Evolutionary conservation across 164 flowering plant genomes (phyloP).

Genomic region (Vitis rotundifolia): DNA sequence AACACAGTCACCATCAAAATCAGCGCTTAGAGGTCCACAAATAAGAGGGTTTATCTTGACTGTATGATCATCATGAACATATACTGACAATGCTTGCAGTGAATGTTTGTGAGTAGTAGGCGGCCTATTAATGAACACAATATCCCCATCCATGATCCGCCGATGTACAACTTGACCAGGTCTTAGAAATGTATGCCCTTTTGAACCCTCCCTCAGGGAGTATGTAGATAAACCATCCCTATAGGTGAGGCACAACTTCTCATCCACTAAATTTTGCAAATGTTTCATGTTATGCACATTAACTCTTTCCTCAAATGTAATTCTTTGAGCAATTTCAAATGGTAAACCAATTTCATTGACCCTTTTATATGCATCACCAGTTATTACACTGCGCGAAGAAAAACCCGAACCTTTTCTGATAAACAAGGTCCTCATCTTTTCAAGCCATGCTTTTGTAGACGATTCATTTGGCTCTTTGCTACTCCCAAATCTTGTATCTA

Average conservation of each 20-base stretch:
- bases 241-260: constrained; percentile 68
- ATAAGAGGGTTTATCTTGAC: constrained; percentile 94
- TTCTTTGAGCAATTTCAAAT: constrained; percentile 75
- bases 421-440: constrained; percentile 84
- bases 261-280: constrained; percentile 76
- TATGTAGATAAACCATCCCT: constrained; percentile 68
- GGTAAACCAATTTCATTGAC: constrained; percentile 86
- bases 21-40: constrained; percentile 91
- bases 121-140: constrained; percentile 86
- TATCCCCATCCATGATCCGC: constrained; percentile 90
- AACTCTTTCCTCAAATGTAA: constrained; percentile 92
- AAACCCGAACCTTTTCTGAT: constrained; percentile 91
- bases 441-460: constrained; percentile 86
- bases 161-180: constrained; percentile 82
- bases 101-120: constrained; percentile 98
- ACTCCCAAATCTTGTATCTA: constrained; percentile 45
- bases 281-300: constrained; percentile 52
- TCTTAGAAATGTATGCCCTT: constrained; percentile 66
- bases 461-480: constrained; percentile 44
- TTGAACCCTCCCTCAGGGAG: constrained; percentile 82
- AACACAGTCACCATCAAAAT: constrained; percentile 95
- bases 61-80: constrained; percentile 77
- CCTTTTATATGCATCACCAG: constrained; percentile 79
- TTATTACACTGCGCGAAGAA: constrained; percentile 90
- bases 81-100: constrained; percentile 79